Evolutionary conservation across 1,284 basidiomycete genomes (phyloP), one percentile per base, ranked within the genome.

Genomic region (Tilletia caries): DNA sequence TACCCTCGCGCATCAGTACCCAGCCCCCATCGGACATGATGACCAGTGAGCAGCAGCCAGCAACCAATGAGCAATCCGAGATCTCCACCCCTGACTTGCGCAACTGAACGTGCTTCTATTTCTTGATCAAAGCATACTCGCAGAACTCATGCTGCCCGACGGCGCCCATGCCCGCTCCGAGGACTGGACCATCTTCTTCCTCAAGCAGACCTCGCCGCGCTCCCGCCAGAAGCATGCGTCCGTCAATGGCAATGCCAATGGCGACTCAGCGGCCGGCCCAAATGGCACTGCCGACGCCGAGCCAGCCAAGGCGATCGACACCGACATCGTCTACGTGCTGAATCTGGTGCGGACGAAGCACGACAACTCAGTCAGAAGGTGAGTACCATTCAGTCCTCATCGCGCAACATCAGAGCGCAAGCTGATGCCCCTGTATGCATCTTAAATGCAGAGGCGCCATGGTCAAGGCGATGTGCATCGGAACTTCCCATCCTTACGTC

Each of bases 181-280:
- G 83, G 95, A 98, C 84, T 98, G 95, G 95, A 98, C 95, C 3
- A 89, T 97, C 68, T 98, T 98, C 87, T 97, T 96, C 83, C 88
- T 98, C 65, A 96, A 96, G 96, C 85, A 62, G 58, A 92, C 91
- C 0, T 87, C 89, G 0, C 91, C 90, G 84, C 92, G 93, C 79
- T 91, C 89, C 12, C 91, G 95, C 75, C 58, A 34, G 58, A 29
- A 60, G n/a, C 58, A 25, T 25, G 33, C 20, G 20, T 29, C 58
- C 27, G 33, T 20, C 58, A 6, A 29, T 29, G 27, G 10, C 58
- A 12, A n/a, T 18, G 12, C 33, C 33, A 23, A 23, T 20, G 34
- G 33, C 62, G 33, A 44, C 27, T 25, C 37, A n/a, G 34, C 33
- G 41, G 44, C 37, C 1, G 18, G 10, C 4, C 64, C 41, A 13